Percentiles rank a stretch among this genome's conserved stretches.
Conservation (phyloP, 345 rosid species). For the Gossypium australe region DNA sequence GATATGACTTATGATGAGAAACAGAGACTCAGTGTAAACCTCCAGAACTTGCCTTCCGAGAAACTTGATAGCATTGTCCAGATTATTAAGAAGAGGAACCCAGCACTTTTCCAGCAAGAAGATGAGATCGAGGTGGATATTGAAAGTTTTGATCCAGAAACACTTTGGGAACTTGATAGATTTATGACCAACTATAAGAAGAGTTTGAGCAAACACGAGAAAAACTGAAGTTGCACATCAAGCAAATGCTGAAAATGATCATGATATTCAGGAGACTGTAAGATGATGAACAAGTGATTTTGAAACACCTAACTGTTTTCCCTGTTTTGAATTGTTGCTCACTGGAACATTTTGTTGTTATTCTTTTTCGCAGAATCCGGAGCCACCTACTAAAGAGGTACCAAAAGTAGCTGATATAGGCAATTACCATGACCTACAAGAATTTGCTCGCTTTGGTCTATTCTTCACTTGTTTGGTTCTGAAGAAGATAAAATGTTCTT, state of each 20-base stretch:
- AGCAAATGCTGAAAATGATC: conserved; percentile 32
- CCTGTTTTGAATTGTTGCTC: not conserved
- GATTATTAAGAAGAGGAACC: conserved; percentile 79
- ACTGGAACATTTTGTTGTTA: not conserved
- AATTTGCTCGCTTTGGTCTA: conserved; percentile 3
- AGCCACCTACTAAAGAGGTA: conserved; percentile 19
- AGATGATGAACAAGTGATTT: conserved; percentile 22
- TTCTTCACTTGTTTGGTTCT: not conserved
- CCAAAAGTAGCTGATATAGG: conserved; percentile 31
- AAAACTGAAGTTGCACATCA: conserved; percentile 35
- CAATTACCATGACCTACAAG: conserved; percentile 15
- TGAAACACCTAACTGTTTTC: not conserved
- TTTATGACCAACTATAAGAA: conserved; percentile 47
- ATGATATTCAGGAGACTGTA: conserved; percentile 37
- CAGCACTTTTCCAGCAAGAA: conserved; percentile 62
- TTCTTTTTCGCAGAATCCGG: conserved; percentile 29
- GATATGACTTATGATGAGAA: conserved; percentile 82
- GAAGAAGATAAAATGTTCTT: not conserved
- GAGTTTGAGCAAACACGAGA: conserved; percentile 36
- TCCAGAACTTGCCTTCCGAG: conserved; percentile 73
- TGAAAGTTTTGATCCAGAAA: conserved; percentile 73
- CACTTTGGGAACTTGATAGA: conserved; percentile 86
- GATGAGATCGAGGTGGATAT: conserved; percentile 94
- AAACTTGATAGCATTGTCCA: conserved; percentile 68
- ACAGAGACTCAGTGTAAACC: conserved; percentile 61